Base-by-base conservation (phyloP, 1,139 yeast species). In the Nakaseomyces delphensis region DNA sequence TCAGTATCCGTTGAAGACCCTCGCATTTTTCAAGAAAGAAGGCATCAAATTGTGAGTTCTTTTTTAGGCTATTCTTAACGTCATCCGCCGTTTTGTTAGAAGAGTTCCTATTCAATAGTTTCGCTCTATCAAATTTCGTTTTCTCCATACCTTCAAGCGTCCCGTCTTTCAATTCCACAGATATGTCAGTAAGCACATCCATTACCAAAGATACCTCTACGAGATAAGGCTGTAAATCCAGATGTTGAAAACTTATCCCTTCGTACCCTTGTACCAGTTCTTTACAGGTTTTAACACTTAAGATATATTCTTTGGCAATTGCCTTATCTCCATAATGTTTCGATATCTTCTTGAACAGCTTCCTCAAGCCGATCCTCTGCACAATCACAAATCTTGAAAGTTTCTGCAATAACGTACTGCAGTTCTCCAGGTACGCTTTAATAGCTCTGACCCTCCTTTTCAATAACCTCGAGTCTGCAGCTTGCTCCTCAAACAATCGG, bases 311-410 rank as follows among this genome's bases (percentile, higher is more conserved):
- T 20, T 54, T 50, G 2, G 64, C 56, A 28, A 63, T 56, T 45
- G 50, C 46, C 37, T 54, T 50, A 16, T 60, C 48, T 70, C 42
- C 44, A 43, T 50, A 76, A 66, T 86, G 78, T 58, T 84, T 85
- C 38, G 74, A 57, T 57, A 83, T 81, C 62, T 87, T 86, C 64
- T 87, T 87, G 53, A 86, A 70, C 44, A 87, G 73, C 63, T 89
- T 89, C 50, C 83, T 71, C 40, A 84, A 69, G 4, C 94, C 96
- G 3, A 87, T 79, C 54, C 81, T 79, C 57, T 89, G 97, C 18
- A 87, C 73, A 27, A 83, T 70, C 14, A 85, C 73, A 58, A 80
- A 89, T 48, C 93, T 71, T 15, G 89, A 73, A 36, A 89, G 65
- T 51, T 79, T 76, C 54, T 83, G 85, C 39, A 85, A 66, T 41